phyloP scores from a whole-genome alignment of 768 basidiomycete genomes.

The Xanthoconium purpureum region DNA sequence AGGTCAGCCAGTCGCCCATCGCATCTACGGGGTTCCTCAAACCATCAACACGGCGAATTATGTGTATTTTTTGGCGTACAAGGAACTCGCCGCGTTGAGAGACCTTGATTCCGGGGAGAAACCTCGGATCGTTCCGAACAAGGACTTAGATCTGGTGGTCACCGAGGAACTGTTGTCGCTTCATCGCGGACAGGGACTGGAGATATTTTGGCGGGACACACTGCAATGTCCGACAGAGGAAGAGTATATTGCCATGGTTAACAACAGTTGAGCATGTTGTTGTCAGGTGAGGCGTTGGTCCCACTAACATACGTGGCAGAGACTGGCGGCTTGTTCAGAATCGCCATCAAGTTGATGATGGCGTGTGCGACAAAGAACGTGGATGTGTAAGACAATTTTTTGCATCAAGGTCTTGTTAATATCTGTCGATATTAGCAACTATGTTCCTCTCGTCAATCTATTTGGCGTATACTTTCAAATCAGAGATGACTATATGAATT shows the following conservation, averaged over 20 bases:
- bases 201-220: constrained; percentile 92
- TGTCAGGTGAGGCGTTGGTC: constrained; percentile 59
- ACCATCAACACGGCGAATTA: constrained; percentile 98
- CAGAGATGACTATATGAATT: constrained; percentile 95
- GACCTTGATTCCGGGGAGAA: neutral
- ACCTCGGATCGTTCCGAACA: constrained; percentile 53
- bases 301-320: constrained; percentile 46
- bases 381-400: constrained; percentile 45
- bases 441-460: constrained; percentile 88
- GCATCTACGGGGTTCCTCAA: constrained; percentile 94
- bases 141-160: constrained; percentile 57
- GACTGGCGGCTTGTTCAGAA: constrained; percentile 88
- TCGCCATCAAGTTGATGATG: constrained; percentile 97
- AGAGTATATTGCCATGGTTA: constrained; percentile 94
- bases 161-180: constrained; percentile 70
- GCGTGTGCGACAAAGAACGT: constrained; percentile 67
- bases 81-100: constrained; percentile 53
- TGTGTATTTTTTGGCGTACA: constrained; percentile 91
- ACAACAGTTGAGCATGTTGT: constrained; percentile 65
- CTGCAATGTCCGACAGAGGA: constrained; percentile 90
- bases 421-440: constrained; percentile 53
- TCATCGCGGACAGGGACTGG: constrained; percentile 93
- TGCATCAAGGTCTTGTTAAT: neutral
- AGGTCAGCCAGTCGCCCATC: constrained; percentile 86
- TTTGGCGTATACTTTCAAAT: constrained; percentile 96